Percentiles rank a stretch among this genome's conserved stretches.
These are phyloP conservation scores for Beauveria pseudobassiana DNA, from an alignment of 2,329 filamentous ascomycete species.

Conservation along the genomic window DNA sequence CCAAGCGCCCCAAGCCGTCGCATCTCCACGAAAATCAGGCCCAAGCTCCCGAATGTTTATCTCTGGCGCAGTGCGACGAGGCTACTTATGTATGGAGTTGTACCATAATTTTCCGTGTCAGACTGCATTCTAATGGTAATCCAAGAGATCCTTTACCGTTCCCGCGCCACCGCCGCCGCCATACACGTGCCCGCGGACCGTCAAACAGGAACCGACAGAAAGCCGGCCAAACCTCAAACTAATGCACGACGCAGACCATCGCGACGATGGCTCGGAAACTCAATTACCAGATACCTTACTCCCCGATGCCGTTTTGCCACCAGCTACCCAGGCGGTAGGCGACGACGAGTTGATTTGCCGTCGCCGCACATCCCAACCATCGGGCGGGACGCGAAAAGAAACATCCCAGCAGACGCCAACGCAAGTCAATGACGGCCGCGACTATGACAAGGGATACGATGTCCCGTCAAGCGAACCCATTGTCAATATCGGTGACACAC, in stretches of 20 bases:
- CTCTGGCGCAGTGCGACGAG: background rate
- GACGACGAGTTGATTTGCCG: background rate
- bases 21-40: background rate
- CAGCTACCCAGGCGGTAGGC: background rate
- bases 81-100: background rate
- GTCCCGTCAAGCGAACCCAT: conserved; percentile 22
- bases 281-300: conserved; percentile 13
- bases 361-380: background rate
- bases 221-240: background rate
- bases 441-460: conserved; percentile 41
- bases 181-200: background rate
- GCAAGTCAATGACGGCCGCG: conserved; percentile 48
- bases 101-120: background rate
- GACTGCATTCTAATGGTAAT: background rate
- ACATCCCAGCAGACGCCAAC: conserved; percentile 47
- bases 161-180: background rate
- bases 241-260: background rate
- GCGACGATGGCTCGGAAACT: background rate
- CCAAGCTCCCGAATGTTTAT: conserved; percentile 2
- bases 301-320: background rate
- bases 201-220: conserved; percentile 1
- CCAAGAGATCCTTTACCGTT: background rate
- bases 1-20: background rate
- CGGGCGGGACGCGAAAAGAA: conserved; percentile 23
- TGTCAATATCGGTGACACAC: conserved; percentile 16